Conservation (phyloP, 768 basidiomycete genomes). For the Hydnomerulius pinastri region DNA sequence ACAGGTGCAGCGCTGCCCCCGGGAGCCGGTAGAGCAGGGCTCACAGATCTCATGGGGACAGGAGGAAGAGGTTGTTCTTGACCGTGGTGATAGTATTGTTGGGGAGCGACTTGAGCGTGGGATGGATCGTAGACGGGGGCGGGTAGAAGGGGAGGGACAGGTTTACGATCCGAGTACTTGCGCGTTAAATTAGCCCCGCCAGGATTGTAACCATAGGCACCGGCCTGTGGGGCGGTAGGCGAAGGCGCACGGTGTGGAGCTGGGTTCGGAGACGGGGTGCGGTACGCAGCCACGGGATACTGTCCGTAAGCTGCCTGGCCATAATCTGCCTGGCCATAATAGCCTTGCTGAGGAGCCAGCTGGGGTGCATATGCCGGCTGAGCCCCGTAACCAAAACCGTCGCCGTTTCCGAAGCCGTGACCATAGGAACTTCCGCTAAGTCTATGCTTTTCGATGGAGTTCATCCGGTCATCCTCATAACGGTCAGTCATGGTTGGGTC, state of each 20-base stretch:
- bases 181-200: constrained; percentile 35
- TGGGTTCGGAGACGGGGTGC: constrained; percentile 5
- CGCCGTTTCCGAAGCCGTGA: constrained; percentile 24
- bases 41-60: background rate
- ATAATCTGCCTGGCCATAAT: constrained; percentile 16
- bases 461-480: constrained; percentile 28
- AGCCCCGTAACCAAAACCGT: constrained; percentile 21
- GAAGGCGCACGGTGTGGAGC: constrained; percentile 15
- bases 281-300: constrained; percentile 13
- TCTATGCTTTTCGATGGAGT: constrained; percentile 19
- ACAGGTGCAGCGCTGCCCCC: background rate
- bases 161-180: constrained; percentile 36
- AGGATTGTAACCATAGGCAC: constrained; percentile 6
- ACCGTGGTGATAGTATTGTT: constrained; percentile 10
- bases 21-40: background rate
- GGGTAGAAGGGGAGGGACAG: constrained; percentile 31
- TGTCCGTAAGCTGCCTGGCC: constrained; percentile 23
- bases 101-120: constrained; percentile 18
- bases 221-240: constrained; percentile 10
- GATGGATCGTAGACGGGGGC: constrained; percentile 24
- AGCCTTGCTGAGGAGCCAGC: constrained; percentile 14
- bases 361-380: constrained; percentile 19
- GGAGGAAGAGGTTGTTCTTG: constrained; percentile 7
- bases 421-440: constrained; percentile 28
- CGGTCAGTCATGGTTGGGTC: constrained; percentile 39